phyloP scores from a whole-genome alignment of 148 eudicot genomes.

The Chenopodium album region DNA sequence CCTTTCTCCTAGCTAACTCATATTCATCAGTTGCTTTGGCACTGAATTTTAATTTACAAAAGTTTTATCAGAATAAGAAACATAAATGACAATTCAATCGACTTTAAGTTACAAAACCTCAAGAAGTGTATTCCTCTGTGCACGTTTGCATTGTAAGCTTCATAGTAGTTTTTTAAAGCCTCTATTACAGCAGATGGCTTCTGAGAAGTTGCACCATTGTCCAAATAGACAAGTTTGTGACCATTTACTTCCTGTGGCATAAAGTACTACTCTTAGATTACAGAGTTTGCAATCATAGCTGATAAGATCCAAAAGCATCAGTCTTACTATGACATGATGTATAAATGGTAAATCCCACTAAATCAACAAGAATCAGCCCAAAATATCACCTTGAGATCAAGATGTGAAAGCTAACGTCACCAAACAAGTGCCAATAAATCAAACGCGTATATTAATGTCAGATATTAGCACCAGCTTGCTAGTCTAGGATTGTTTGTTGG shows the following conservation, averaged over 20 bases:
- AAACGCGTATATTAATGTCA: too few species aligned
- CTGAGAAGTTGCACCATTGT: conserved; percentile 96
- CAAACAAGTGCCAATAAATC: too few species aligned
- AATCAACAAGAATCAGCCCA: background rate
- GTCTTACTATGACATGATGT: background rate
- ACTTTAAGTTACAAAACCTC: conserved; percentile 43
- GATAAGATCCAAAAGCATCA: background rate
- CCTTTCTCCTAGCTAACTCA: conserved; percentile 84
- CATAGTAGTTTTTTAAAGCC: conserved; percentile 72
- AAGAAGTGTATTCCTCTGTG: conserved; percentile 90
- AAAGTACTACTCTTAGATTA: background rate
- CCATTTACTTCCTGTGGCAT: conserved; percentile 72
- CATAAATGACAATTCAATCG: background rate
- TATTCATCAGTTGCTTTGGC: conserved; percentile 92
- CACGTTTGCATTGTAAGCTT: conserved; percentile 81
- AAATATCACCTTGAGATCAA: too few species aligned
- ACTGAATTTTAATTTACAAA: conserved; percentile 36
- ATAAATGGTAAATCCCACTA: background rate
- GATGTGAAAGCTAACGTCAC: too few species aligned
- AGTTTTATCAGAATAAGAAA: conserved; percentile 9
- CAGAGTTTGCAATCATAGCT: background rate
- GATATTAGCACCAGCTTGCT: background rate
- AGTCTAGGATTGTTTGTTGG: background rate
- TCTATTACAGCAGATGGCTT: conserved; percentile 72
- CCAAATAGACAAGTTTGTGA: conserved; percentile 77